Evolutionary conservation across 176 grass and related monocot species (phyloP), one percentile per base, ranked within the genome.

Genomic region (Avena eriantha): DNA sequence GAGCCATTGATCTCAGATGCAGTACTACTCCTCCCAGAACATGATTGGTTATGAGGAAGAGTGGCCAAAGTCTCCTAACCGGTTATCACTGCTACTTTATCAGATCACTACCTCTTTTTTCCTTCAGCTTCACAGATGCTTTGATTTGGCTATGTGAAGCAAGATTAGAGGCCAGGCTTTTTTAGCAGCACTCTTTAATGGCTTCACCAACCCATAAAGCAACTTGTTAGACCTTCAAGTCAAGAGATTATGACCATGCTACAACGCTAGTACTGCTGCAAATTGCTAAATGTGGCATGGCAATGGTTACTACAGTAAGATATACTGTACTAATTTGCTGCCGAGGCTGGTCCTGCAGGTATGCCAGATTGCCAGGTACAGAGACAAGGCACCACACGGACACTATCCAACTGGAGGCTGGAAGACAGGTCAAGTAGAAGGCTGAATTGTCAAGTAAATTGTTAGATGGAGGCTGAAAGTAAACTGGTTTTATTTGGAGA

Each of bases 31-130:
- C 5, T 34, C 47, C 56, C 1, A 35, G 81, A 39, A 21, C 51
- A 3, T 3, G 11, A 50, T 50, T 63, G 64, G 39, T 65, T 77
- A 10, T 6, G 61, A 54, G 10, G 50, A 16, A 41, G 51, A 2
- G 18, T 29, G 47, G 31, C 79, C 33, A 90, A 90, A 82, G 84
- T 90, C 76, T 80, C 77, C 57, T 73, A 34, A 24, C 64, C 8
- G 75, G 11, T 5, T 3, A 53, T n/a, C 65, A 73, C 26, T 2
- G 33, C 71, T 51, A 46, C 19, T 43, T 66, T 76, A 19, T 49
- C 45, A 81, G 33, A 85, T 49, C 15, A 39, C 7, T 39, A 29
- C 21, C 77, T 50, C 24, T 56, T 21, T 45, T 39, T 70, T 48
- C 8, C 50, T 61, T 21, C 53, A 77, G 39, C 60, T 29, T 31